Conservation (phyloP, 129 eudicot genomes). For the Lonicera japonica region DNA sequence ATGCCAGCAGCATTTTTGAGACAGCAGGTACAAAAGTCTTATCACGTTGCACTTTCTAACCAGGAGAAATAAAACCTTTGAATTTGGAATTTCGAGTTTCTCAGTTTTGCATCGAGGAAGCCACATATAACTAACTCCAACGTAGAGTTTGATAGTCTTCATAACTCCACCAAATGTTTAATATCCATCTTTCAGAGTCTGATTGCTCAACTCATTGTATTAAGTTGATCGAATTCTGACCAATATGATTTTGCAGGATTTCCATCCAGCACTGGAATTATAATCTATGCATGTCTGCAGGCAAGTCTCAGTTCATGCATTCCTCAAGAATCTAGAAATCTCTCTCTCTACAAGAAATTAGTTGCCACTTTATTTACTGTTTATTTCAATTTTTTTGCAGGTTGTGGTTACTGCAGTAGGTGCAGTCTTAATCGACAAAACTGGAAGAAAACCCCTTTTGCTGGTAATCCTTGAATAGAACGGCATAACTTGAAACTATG, state of each 20-base stretch:
- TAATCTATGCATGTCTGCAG: slow-evolving; percentile 43
- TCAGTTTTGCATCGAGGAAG: neutral
- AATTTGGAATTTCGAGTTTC: neutral
- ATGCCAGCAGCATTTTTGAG: slow-evolving; percentile 66
- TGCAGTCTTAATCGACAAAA: slow-evolving; percentile 47
- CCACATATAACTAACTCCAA: neutral
- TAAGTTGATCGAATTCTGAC: neutral
- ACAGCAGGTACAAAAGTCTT: slow-evolving; percentile 48
- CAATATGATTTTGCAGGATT: slow-evolving; percentile 23
- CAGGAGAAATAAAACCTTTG: neutral
- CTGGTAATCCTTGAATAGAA: slow-evolving; percentile 30
- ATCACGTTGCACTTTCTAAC: neutral
- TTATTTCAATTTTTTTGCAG: slow-evolving; percentile 18
- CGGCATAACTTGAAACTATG: neutral
- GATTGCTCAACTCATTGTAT: neutral
- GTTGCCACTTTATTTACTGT: neutral
- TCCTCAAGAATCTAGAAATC: neutral
- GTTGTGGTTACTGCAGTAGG: slow-evolving; percentile 45
- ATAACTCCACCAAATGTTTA: neutral
- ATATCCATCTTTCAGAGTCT: neutral
- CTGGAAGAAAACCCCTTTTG: slow-evolving; percentile 66
- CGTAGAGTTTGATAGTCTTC: slow-evolving; percentile 1
- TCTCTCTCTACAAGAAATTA: neutral
- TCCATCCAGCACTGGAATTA: slow-evolving; percentile 40
- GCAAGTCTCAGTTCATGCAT: slow-evolving; percentile 12